Base-by-base conservation (phyloP, 257 asterid species). In the Verbascum thapsus region DNA sequence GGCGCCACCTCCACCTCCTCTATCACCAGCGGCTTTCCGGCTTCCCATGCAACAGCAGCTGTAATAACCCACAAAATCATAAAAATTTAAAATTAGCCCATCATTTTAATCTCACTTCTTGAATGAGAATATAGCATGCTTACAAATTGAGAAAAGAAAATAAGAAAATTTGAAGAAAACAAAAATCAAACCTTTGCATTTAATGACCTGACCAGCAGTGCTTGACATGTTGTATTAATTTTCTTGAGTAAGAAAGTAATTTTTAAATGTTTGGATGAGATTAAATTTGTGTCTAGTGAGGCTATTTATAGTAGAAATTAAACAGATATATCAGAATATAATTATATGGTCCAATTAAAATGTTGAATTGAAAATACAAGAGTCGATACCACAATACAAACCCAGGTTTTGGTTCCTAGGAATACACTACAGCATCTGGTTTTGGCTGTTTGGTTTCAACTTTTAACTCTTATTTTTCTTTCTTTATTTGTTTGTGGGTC, bases 1-100 rank as follows among this genome's bases (percentile, higher is more conserved):
- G 95, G 95, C 47, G 91, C 91, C 56, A 87, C 95, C 68, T 87
- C 87, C 56, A 87, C 87, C 63, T 78, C 85, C 40, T 87, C 91
- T 0, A 84, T 87, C 81, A 81, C 87, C 63, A 86, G 77, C 0
- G 95, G 91, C 80, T 86, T 83, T 22, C 91, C 91, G 22, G 95
- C 64, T 40, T 76, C 83, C 91, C 95, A 86, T 64, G 88, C 76
- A 44, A 81, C 75, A 26, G 87, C 83, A 66, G 86, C 95, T 86
- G 72, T 66, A n/a, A 2, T 10, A 78, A 64, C 37, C 45, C 42
- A 9, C 6, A 13, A 9, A 30, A 15, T n/a, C 11, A 16, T 3
- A 41, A 0, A 0, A 32, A 50, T 34, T 10, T 16, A 45, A 32
- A 18, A 12, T 3, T 1, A 35, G 16, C 44, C 64, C 54, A 16